Conservation (phyloP, 2,329 filamentous ascomycete genomes). For the Cordyceps militaris region DNA sequence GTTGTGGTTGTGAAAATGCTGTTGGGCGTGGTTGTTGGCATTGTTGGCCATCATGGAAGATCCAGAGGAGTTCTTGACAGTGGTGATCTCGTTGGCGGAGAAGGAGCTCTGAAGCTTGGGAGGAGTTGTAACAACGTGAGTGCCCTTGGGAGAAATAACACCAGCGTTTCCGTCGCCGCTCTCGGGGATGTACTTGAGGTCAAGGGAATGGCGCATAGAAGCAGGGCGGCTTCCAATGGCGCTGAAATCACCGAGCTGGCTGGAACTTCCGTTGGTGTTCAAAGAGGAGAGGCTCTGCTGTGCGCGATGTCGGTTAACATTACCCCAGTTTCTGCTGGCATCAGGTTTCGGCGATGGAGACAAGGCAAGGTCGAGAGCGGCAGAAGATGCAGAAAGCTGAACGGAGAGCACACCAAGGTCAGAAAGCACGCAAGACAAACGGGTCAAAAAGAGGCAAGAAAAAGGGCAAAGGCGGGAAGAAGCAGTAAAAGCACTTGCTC, state of each 20-base stretch:
- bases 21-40: constrained; percentile 53
- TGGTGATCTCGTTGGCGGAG: constrained; percentile 83
- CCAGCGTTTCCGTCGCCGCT: constrained; percentile 31
- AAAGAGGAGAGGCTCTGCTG: constrained; percentile 51
- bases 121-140: constrained; percentile 51
- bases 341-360: constrained; percentile 61
- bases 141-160: constrained; percentile 41
- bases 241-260: constrained; percentile 38
- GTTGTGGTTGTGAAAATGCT: constrained; percentile 70
- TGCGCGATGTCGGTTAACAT: constrained; percentile 61
- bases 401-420: constrained; percentile 26
- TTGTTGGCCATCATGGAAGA: constrained; percentile 36
- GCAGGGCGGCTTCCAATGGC: constrained; percentile 41
- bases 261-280: constrained; percentile 26
- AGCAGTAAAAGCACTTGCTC: neutral
- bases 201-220: constrained; percentile 52
- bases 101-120: constrained; percentile 81
- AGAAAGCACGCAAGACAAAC: constrained; percentile 23
- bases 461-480: neutral
- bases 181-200: constrained; percentile 45
- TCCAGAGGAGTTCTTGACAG: constrained; percentile 62
- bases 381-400: constrained; percentile 73
- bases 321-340: constrained; percentile 49
- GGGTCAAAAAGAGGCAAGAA: constrained; percentile 13
- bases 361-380: constrained; percentile 71